These are phyloP conservation scores for Pseudophaeomoniella oleicola DNA, from an alignment of 2,329 filamentous ascomycete species.

Conservation along the genomic window DNA sequence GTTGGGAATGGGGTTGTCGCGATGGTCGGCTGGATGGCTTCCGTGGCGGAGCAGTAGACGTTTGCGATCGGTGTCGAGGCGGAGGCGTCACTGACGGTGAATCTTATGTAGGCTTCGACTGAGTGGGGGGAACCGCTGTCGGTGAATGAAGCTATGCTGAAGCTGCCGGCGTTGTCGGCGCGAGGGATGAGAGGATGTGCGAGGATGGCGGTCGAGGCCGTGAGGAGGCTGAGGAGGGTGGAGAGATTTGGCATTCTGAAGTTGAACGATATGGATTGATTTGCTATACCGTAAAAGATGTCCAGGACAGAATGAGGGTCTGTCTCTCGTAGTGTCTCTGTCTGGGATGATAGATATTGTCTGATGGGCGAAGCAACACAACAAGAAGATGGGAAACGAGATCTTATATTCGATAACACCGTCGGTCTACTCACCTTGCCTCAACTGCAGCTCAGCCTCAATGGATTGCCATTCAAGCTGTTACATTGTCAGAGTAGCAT, in stretches of 20 bases:
- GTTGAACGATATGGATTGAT: not conserved
- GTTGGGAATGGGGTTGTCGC: not conserved
- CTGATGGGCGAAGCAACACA: too few relatives aligned
- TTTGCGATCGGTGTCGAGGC: not conserved
- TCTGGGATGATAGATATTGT: too few relatives aligned
- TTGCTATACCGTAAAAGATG: too few relatives aligned
- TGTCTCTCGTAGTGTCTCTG: too few relatives aligned
- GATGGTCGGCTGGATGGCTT: not conserved
- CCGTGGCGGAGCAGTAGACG: not conserved
- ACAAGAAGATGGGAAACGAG: too few relatives aligned
- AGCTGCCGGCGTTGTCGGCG: not conserved
- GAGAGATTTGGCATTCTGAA: not conserved
- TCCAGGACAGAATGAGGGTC: too few relatives aligned
- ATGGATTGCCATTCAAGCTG: too few relatives aligned
- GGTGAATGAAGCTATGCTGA: not conserved
- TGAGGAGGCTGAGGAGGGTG: not conserved
- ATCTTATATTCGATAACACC: too few relatives aligned
- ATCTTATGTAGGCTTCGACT: not conserved
- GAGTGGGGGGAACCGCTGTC: not conserved
- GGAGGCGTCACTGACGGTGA: not conserved
- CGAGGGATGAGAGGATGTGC: not conserved
- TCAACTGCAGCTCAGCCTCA: too few relatives aligned
- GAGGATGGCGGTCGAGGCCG: not conserved
- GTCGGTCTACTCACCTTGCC: too few relatives aligned
- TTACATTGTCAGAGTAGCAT: too few relatives aligned